Evolutionary conservation across 2,329 filamentous ascomycete species (phyloP).

Genomic region (Clarireedia hainanense): DNA sequence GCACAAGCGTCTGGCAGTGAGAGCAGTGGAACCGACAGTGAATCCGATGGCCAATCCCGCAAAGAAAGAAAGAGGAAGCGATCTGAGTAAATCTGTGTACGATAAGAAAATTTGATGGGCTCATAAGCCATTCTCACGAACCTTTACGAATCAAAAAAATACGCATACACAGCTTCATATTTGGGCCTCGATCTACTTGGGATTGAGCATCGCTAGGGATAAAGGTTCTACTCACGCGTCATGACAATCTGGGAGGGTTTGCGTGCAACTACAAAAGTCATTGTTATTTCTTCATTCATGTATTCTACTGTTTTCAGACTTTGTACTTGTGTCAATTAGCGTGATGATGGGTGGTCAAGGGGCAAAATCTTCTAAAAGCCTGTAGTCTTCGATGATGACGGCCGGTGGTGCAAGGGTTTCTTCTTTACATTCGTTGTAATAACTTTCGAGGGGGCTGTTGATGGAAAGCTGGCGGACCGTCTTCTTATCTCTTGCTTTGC

Average conservation of each 20-base stretch:
- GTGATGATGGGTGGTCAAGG: constrained; percentile 26
- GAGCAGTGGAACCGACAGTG: constrained; percentile 45
- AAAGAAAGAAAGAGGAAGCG: constrained; percentile 81
- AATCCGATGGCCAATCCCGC: constrained; percentile 42
- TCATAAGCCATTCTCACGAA: constrained; percentile 20
- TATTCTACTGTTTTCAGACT: constrained; percentile 25
- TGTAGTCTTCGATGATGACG: constrained; percentile 13
- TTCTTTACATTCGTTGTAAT: constrained; percentile 30
- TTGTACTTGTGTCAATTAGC: constrained; percentile 26
- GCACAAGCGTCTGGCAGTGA: constrained; percentile 62
- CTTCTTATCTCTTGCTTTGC: constrained; percentile 16
- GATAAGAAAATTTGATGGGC: constrained; percentile 14
- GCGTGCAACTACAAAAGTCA: constrained; percentile 22
- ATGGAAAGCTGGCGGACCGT: constrained; percentile 27
- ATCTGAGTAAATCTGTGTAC: constrained; percentile 39
- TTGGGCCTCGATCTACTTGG: constrained; percentile 19
- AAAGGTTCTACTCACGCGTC: constrained; percentile 23
- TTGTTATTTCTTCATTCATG: constrained; percentile 24
- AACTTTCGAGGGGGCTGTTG: constrained; percentile 7
- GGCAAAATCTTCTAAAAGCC: constrained; percentile 8
- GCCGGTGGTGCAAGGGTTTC: constrained; percentile 14
- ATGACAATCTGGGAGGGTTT: constrained; percentile 24
- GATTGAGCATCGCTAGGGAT: constrained; percentile 20
- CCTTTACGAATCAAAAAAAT: constrained; percentile 22
- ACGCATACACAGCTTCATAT: constrained; percentile 22